A percentile compares a stretch with the other conserved stretches of the same genome.
These are phyloP conservation scores for Pyrenophora tritici-repentis DNA, from an alignment of 2,329 filamentous ascomycete species.

Conservation along the genomic window DNA sequence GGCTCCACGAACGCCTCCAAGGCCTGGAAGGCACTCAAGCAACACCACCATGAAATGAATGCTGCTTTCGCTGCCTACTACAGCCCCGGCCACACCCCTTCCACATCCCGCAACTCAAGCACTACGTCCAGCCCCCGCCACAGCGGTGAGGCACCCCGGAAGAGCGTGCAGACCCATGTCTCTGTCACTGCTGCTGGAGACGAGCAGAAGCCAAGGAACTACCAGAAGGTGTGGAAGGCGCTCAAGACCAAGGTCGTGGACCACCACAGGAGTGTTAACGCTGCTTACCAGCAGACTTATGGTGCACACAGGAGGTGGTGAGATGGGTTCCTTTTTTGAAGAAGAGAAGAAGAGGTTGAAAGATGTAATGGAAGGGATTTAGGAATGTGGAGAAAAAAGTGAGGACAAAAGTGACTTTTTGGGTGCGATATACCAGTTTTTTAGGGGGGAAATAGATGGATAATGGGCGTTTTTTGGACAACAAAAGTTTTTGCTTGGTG, in stretches of 20 bases:
- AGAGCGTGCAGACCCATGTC: conserved; percentile 4
- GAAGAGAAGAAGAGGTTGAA: neutral
- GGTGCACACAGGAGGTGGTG: conserved; percentile 1
- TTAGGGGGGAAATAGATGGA: neutral
- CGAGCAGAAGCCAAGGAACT: conserved; percentile 20
- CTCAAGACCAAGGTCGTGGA: conserved; percentile 37
- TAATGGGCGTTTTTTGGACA: neutral
- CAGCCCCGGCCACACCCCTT: conserved; percentile 18
- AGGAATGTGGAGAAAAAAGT: neutral
- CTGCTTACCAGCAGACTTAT: conserved; percentile 26
- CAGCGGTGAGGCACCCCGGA: conserved; percentile 18
- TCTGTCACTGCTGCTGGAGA: neutral
- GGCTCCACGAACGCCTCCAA: conserved; percentile 26
- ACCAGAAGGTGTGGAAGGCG: conserved; percentile 31
- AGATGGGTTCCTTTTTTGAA: too few relatives aligned
- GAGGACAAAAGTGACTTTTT: conserved; percentile 11
- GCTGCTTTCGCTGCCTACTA: conserved; percentile 36
- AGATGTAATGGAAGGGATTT: neutral
- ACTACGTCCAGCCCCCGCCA: conserved; percentile 16
- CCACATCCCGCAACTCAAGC: conserved; percentile 17
- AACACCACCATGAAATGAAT: conserved; percentile 40
- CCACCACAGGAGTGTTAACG: conserved; percentile 37
- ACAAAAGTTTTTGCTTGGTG: too few relatives aligned
- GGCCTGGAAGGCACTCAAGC: conserved; percentile 37
- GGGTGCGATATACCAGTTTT: conserved; percentile 9